Evolutionary conservation across 2,329 filamentous ascomycete genomes (phyloP), one percentile per base, ranked within the genome.

Genomic region (Cryphonectria nitschkei): DNA sequence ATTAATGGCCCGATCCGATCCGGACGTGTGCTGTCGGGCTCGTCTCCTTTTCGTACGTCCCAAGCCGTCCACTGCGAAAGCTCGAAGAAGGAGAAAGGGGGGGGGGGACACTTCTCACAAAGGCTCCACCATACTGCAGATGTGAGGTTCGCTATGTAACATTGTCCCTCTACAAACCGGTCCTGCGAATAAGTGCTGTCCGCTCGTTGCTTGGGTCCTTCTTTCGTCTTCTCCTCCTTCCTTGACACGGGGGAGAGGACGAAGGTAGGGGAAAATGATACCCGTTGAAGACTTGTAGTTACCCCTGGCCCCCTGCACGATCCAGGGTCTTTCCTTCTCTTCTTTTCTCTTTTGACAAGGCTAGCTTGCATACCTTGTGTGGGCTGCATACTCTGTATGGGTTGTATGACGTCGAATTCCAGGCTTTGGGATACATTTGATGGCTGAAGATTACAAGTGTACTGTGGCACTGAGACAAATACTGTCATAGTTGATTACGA

Each of bases 1-100:
- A 32, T 32, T 16, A 58, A 58, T 32, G 54, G 54, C 26, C 54
- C 54, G 54, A 58, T 58, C 54, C 54, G 54, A 58, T 58, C 26
- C 54, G 54, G 26, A 32, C 16, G 54, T 26, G 54, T 7, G 26
- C 54, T 58, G n/a, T 58, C 14, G 54, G 54, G 37, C 37, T 39
- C 37, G 14, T 26, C 54, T 32, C 26, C 54, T 58, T 58, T 58
- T 58, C 26, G 26, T 58, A 32, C 54, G 54, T 8, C 54, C 54
- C 26, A 58, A 13, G n/a, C 26, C n/a, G 1, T 6, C 26, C 52
- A 5, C 13, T 26, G 52, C 52, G 14, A 56, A 29, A 29, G 52
- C n/a, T 56, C 14, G 50, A n/a, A 2, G 8, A 52, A 52, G 50
- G 26, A 29, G 26, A 11, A 16, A 16, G n/a, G 7, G 11, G 26